These are phyloP conservation scores for Fusarium robinianum DNA, from an alignment of 2,329 filamentous ascomycete species.

Conservation along the genomic window DNA sequence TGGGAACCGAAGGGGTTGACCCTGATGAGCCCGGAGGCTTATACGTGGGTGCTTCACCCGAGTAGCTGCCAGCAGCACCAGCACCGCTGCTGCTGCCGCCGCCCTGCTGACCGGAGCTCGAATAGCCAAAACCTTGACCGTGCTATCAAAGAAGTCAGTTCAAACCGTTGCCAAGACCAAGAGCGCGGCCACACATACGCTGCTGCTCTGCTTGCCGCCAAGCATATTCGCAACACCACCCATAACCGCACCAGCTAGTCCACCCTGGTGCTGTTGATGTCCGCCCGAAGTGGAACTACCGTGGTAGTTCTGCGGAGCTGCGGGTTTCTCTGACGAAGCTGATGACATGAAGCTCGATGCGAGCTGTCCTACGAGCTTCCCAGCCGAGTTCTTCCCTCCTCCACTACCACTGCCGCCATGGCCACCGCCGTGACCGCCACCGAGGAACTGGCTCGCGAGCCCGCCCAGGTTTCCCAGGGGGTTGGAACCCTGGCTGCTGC, in stretches of 20 bases:
- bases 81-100: conserved; percentile 10
- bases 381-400: conserved; percentile 48
- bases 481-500: conserved; percentile 43
- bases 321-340: conserved; percentile 50
- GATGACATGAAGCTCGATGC: conserved; percentile 60
- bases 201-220: conserved; percentile 50
- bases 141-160: conserved; percentile 34
- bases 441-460: conserved; percentile 54
- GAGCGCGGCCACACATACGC: conserved; percentile 35
- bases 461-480: conserved; percentile 47
- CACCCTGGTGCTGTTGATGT: conserved; percentile 49
- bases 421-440: conserved; percentile 37
- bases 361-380: conserved; percentile 62
- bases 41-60: conserved; percentile 61
- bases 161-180: neutral
- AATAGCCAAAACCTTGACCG: conserved; percentile 67
- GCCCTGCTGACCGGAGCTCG: conserved; percentile 56
- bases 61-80: conserved; percentile 57
- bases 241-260: conserved; percentile 58
- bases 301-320: conserved; percentile 53
- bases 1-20: conserved; percentile 35
- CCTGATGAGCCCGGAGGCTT: conserved; percentile 41
- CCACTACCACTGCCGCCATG: conserved; percentile 38
- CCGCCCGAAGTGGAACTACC: conserved; percentile 49
- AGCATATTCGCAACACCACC: conserved; percentile 60